These are phyloP conservation scores for Vicia sativa DNA, from an alignment of 306 rosid genomes.

Conservation along the genomic window DNA sequence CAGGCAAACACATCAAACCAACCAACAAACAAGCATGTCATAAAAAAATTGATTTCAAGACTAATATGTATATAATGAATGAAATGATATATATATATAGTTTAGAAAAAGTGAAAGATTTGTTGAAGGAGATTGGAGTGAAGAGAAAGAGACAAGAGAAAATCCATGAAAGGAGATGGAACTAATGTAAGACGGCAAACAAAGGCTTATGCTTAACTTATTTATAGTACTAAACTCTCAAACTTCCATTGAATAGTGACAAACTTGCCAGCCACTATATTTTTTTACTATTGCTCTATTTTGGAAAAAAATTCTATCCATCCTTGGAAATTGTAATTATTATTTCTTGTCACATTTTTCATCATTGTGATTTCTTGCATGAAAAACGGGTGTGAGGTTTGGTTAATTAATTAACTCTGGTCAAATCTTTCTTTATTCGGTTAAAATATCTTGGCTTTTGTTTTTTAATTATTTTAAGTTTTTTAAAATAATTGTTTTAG, in stretches of 20 bases:
- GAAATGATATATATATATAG: not conserved
- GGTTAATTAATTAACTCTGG: too few relatives aligned
- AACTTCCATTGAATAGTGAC: slow-evolving; percentile 47
- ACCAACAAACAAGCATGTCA: too few relatives aligned
- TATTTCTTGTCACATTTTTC: too few relatives aligned
- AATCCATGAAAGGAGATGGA: slow-evolving; percentile 39
- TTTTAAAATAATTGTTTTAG: too few relatives aligned
- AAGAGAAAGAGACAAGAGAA: slow-evolving; percentile 46
- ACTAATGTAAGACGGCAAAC: slow-evolving; percentile 50
- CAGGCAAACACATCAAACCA: slow-evolving; percentile 34
- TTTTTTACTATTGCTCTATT: slow-evolving; percentile 15
- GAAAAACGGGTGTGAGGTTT: too few relatives aligned
- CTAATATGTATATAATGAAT: not conserved
- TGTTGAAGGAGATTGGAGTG: slow-evolving; percentile 33
- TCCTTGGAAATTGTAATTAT: slow-evolving; percentile 38
- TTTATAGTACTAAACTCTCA: not conserved
- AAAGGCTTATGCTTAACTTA: slow-evolving; percentile 21
- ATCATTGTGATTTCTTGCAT: not conserved
- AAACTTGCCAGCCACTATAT: slow-evolving; percentile 56
- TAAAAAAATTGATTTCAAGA: too few relatives aligned
- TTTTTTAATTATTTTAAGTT: too few relatives aligned
- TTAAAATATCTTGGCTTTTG: too few relatives aligned
- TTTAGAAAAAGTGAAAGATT: not conserved
- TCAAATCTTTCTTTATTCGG: too few relatives aligned
- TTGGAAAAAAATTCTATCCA: slow-evolving; percentile 39